Evolutionary conservation across 306 rosid species (phyloP).

Genomic region (Quercus cerris): DNA sequence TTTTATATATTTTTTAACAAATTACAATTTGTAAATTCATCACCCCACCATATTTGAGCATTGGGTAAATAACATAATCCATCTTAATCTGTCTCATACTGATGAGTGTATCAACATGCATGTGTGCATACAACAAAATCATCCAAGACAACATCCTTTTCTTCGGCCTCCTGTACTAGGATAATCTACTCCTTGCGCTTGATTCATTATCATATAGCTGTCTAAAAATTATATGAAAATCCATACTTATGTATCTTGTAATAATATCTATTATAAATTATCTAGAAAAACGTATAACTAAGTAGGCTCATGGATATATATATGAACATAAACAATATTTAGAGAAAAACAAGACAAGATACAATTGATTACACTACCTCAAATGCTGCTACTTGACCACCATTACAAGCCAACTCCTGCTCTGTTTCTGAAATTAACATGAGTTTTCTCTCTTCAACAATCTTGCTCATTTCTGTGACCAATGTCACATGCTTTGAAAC

Average conservation of each 20-base stretch:
- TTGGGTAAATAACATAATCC: too few relatives aligned
- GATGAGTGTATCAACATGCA: too few relatives aligned
- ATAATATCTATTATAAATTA: not conserved
- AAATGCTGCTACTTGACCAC: conserved; percentile 94
- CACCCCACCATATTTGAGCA: too few relatives aligned
- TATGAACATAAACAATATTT: conserved; percentile 3
- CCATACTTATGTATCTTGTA: not conserved
- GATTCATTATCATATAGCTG: too few relatives aligned
- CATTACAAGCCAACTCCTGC: conserved; percentile 97
- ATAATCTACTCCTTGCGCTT: too few relatives aligned
- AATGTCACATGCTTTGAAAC: conserved; percentile 93
- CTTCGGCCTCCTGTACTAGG: too few relatives aligned
- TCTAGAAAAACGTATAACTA: conserved; percentile 7
- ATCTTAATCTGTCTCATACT: too few relatives aligned
- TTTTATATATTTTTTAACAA: too few relatives aligned
- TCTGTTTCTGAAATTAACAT: conserved; percentile 89
- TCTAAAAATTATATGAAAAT: not conserved
- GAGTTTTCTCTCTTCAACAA: conserved; percentile 79
- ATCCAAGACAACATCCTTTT: too few relatives aligned
- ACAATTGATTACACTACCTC: conserved; percentile 53
- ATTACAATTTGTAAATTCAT: too few relatives aligned
- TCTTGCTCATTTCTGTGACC: conserved; percentile 94
- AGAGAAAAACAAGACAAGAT: conserved; percentile 5
- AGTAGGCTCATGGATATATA: not conserved
- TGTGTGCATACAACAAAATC: too few relatives aligned